A percentile compares a stretch with the other conserved stretches of the same genome.
Conservation (phyloP, 2,329 filamentous ascomycete genomes). For the Conoideocrella luteorostrata region DNA sequence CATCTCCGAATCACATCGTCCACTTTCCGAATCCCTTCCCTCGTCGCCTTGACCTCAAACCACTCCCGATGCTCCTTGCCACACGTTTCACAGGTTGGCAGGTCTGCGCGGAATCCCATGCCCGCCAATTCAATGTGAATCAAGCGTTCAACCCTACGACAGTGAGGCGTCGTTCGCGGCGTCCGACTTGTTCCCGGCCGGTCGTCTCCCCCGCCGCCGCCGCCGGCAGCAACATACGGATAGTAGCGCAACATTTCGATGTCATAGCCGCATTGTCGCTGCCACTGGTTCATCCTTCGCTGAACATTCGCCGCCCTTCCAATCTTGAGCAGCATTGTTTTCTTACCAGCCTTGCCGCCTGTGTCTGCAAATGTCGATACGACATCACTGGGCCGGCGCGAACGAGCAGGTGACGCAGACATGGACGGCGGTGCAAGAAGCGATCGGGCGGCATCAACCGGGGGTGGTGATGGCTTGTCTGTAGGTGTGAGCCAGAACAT, state of each 20-base stretch:
- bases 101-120: slow-evolving; percentile 47
- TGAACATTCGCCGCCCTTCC: slow-evolving; percentile 75
- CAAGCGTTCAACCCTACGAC: slow-evolving; percentile 80
- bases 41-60: slow-evolving; percentile 80
- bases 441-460: slow-evolving; percentile 52
- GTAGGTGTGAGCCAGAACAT: slow-evolving; percentile 90
- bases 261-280: slow-evolving; percentile 83
- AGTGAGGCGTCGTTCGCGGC: slow-evolving; percentile 72
- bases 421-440: slow-evolving; percentile 47
- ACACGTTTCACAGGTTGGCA: slow-evolving; percentile 63
- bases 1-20: slow-evolving; percentile 71
- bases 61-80: slow-evolving; percentile 86
- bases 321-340: slow-evolving; percentile 64
- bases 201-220: too few relatives aligned
- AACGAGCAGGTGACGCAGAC: slow-evolving; percentile 23
- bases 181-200: slow-evolving; percentile 19
- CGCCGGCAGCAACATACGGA: slow-evolving; percentile 59
- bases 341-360: slow-evolving; percentile 26
- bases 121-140: slow-evolving; percentile 82
- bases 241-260: slow-evolving; percentile 87
- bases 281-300: slow-evolving; percentile 86
- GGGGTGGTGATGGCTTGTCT: slow-evolving; percentile 44
- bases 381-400: slow-evolving; percentile 48
- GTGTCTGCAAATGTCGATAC: slow-evolving; percentile 42
- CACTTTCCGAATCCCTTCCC: slow-evolving; percentile 61